Evolutionary conservation across 805 yeast species (phyloP), one percentile per base, ranked within the genome.

Genomic region (Saccharomycopsis lassenensis): DNA sequence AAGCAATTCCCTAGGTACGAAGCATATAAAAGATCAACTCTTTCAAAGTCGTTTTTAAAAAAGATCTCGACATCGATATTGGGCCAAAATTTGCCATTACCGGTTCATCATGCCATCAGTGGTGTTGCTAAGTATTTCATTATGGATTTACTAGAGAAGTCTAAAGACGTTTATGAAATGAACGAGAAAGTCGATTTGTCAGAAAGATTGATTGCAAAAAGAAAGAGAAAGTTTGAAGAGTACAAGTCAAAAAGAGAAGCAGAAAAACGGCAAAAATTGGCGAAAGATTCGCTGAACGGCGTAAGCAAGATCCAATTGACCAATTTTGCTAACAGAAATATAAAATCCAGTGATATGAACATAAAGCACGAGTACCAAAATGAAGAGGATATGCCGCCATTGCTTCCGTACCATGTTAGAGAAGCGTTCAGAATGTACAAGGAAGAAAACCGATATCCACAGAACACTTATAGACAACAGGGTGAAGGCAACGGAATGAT

Each of bases 141-240:
- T 7, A 32, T 42, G 40, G 46, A 42, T 17, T 32, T 42, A n/a
- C 19, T 42, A 17, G 46, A 42, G 18, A 42, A 42, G 28, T 22
- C 46, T n/a, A 36, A 31, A 16, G 46, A 42, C 19, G 36, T 42
- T 29, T 42, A 39, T 28, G 46, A 42, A 12, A 20, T 32, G 5
- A 24, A 32, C 7, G 29, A 36, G 12, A 35, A 35, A n/a, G 37
- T 42, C 15, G 31, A 32, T 5, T 12, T 42, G 11, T 38, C 35
- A 10, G 39, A 39, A 1, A 29, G 24, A 15, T 21, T 42, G 7
- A 11, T n/a, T 7, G 5, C n/a, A 12, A 42, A 36, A 23, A 25
- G 41, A 15, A 25, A 38, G 15, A 17, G 12, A 16, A 39, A 38
- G 16, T 35, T 30, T 20, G 29, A 38, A 31, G 31, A 30, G n/a